A percentile compares a stretch with the other conserved stretches of the same genome.
Evolutionary conservation across 345 rosid genomes (phyloP).

Genomic region (Passiflora organensis): DNA sequence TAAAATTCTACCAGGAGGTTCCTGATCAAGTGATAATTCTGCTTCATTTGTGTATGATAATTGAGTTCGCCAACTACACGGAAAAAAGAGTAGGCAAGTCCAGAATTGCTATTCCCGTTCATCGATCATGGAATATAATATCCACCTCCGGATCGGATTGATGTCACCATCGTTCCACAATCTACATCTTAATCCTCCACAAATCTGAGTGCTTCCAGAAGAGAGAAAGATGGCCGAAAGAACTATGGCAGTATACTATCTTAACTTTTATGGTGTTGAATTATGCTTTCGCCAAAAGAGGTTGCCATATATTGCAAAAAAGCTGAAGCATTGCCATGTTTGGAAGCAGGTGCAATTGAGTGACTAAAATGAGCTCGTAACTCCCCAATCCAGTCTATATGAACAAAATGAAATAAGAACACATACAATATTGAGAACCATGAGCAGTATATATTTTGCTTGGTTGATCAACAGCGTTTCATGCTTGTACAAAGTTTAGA

Average conservation of each 20-base stretch:
- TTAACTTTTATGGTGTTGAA: slow-evolving; percentile 16
- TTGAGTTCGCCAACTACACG: too few relatives aligned
- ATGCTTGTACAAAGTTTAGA: neutral
- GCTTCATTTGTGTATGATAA: too few relatives aligned
- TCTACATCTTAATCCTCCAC: neutral
- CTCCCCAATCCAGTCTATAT: neutral
- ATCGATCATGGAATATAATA: too few relatives aligned
- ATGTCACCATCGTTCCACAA: neutral
- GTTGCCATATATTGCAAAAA: neutral
- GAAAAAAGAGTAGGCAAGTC: too few relatives aligned
- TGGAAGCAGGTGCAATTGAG: neutral
- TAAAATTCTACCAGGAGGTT: too few relatives aligned
- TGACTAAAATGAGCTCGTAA: neutral
- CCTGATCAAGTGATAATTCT: too few relatives aligned
- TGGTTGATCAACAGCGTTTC: too few relatives aligned
- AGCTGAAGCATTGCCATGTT: neutral
- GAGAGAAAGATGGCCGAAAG: neutral
- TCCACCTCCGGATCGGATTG: too few relatives aligned
- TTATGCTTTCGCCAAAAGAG: neutral
- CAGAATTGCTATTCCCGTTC: too few relatives aligned
- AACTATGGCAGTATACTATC: slow-evolving; percentile 1
- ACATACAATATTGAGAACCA: neutral
- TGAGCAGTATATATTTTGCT: too few relatives aligned
- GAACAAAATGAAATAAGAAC: neutral
- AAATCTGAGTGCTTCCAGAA: neutral